Conservation (phyloP, 768 basidiomycete genomes). For the Sporobolomyces roseus region DNA sequence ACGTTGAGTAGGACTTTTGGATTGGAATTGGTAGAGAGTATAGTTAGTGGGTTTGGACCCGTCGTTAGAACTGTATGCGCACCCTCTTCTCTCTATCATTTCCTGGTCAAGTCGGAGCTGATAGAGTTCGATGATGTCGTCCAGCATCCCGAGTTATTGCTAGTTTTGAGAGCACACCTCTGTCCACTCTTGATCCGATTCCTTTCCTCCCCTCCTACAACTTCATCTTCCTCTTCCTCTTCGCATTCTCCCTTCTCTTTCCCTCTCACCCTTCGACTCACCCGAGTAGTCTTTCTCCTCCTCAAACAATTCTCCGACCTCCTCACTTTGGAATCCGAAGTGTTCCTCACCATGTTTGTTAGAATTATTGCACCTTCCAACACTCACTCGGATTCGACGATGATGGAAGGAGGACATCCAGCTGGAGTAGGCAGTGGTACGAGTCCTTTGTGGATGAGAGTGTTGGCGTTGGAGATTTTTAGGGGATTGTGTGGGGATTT, state of each 20-base stretch:
- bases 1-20: constrained; percentile 88
- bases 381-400: constrained; percentile 27
- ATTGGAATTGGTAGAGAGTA: constrained; percentile 93
- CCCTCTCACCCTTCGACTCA: constrained; percentile 75
- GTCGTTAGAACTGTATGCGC: constrained; percentile 70
- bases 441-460: constrained; percentile 75
- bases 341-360: constrained; percentile 65
- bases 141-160: constrained; percentile 75
- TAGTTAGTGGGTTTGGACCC: constrained; percentile 84
- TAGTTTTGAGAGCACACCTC: constrained; percentile 82
- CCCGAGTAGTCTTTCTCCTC: constrained; percentile 86
- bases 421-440: constrained; percentile 43
- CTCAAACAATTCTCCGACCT: constrained; percentile 84
- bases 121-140: neutral
- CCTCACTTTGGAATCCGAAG: constrained; percentile 75
- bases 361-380: constrained; percentile 50
- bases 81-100: neutral
- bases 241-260: constrained; percentile 35
- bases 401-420: constrained; percentile 44
- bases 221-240: too few relatives aligned
- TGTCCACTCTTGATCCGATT: constrained; percentile 83
- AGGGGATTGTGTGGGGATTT: constrained; percentile 79
- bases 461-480: constrained; percentile 87
- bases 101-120: neutral
- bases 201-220: constrained; percentile 55